Evolutionary conservation across 345 rosid species (phyloP).

Genomic region (Eucalyptus tenuipes): DNA sequence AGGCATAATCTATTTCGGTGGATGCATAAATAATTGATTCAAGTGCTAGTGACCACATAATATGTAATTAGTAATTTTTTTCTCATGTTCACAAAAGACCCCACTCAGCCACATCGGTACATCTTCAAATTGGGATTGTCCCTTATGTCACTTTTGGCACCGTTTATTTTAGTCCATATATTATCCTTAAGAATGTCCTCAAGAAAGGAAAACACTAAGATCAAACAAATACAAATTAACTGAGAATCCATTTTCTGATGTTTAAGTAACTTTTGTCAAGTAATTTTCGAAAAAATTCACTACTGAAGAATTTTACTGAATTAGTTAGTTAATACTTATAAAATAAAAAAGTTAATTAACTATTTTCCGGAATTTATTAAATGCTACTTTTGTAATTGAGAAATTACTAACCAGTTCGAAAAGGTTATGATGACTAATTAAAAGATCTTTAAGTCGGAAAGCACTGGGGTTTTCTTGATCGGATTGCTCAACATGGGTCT

Average conservation of each 20-base stretch:
- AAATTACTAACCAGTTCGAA: neutral
- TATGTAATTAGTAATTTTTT: too few relatives aligned
- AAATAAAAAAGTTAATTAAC: too few relatives aligned
- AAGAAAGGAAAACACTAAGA: neutral
- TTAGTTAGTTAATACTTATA: neutral
- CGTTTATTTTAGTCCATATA: accelerated
- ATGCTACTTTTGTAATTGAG: neutral
- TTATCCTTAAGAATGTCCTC: too few relatives aligned
- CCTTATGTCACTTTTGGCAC: too few relatives aligned
- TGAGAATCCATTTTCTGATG: neutral
- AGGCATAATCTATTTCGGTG: accelerated
- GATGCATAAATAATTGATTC: accelerated
- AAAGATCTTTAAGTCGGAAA: neutral
- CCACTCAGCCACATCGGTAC: neutral
- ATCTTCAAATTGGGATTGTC: too few relatives aligned
- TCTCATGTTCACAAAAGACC: neutral
- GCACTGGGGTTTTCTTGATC: neutral
- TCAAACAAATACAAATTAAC: neutral
- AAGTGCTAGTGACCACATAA: too few relatives aligned
- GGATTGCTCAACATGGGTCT: neutral
- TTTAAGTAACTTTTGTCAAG: neutral
- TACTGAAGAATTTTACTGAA: neutral
- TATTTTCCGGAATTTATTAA: neutral
- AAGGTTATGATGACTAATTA: neutral
- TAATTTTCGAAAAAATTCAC: neutral